Percentiles rank a stretch among this genome's conserved stretches.
Evolutionary conservation across 148 eudicot species (phyloP).

Genomic region (Silene latifolia): DNA sequence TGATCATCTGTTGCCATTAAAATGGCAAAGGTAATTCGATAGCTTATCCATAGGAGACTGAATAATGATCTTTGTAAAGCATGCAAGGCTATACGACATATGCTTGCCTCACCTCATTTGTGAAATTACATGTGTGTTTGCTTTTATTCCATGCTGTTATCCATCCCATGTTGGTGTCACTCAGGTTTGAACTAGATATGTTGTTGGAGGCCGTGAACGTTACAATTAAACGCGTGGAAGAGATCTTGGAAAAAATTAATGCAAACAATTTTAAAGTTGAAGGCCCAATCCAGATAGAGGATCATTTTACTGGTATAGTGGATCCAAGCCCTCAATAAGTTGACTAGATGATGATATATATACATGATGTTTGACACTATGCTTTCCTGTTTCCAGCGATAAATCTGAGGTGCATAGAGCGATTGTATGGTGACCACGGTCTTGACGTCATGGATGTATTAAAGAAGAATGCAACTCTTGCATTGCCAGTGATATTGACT

Average conservation of each 20-base stretch:
- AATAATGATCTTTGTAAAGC: background rate
- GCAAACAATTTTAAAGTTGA: slow-evolving; percentile 45
- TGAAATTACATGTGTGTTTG: background rate
- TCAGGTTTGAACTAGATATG: slow-evolving; percentile 97
- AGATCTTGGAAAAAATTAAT: slow-evolving; percentile 57
- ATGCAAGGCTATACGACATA: background rate
- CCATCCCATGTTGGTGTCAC: background rate
- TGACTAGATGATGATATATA: background rate
- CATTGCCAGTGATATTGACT: slow-evolving; percentile 81
- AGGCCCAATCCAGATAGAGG: slow-evolving; percentile 51
- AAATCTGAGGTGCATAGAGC: slow-evolving; percentile 81
- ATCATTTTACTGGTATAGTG: slow-evolving; percentile 58
- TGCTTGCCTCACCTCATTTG: background rate
- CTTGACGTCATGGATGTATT: slow-evolving; percentile 85
- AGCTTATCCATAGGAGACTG: background rate
- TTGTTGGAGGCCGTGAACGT: slow-evolving; percentile 70
- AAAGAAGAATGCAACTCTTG: slow-evolving; percentile 67
- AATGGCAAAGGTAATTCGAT: background rate
- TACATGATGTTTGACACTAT: slow-evolving; percentile 16
- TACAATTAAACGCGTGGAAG: slow-evolving; percentile 77
- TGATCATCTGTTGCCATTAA: background rate
- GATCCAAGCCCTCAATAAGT: slow-evolving; percentile 10
- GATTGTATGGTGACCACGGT: slow-evolving; percentile 92
- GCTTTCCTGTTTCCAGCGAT: slow-evolving; percentile 48
- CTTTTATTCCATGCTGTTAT: background rate